Conservation (phyloP, 2,329 filamentous ascomycete genomes). For the Epichloe amarillans region DNA sequence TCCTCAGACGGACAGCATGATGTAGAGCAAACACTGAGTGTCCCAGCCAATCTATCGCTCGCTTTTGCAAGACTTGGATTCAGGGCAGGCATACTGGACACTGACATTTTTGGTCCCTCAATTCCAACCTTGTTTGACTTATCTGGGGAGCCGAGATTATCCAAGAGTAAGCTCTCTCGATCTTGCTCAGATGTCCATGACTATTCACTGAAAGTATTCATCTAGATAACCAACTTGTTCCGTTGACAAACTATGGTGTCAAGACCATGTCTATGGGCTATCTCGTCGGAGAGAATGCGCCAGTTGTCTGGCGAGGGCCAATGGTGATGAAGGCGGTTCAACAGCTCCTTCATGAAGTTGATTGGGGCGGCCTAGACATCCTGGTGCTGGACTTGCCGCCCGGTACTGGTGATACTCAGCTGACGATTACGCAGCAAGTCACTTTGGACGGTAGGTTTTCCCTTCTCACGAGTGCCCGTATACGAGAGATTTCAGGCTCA, state of each 20-base stretch:
- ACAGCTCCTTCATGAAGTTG: slow-evolving; percentile 87
- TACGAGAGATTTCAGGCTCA: neutral
- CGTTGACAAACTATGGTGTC: slow-evolving; percentile 85
- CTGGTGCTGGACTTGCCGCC: slow-evolving; percentile 85
- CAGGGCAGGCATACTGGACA: slow-evolving; percentile 78
- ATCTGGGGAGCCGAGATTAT: slow-evolving; percentile 63
- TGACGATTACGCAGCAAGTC: slow-evolving; percentile 93
- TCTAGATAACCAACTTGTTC: slow-evolving; percentile 65
- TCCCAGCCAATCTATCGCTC: slow-evolving; percentile 66
- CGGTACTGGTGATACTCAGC: slow-evolving; percentile 87
- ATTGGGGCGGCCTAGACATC: slow-evolving; percentile 82
- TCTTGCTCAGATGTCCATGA: neutral
- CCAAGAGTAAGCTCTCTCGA: slow-evolving; percentile 42
- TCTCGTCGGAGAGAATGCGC: slow-evolving; percentile 63
- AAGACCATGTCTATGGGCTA: slow-evolving; percentile 99
- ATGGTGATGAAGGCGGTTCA: slow-evolving; percentile 98
- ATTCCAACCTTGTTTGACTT: slow-evolving; percentile 83
- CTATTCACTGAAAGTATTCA: too few relatives aligned
- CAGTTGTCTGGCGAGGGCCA: slow-evolving; percentile 86
- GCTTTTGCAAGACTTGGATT: slow-evolving; percentile 73
- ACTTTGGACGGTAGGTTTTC: slow-evolving; percentile 57
- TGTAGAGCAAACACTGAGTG: too few relatives aligned
- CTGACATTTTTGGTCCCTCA: slow-evolving; percentile 92
- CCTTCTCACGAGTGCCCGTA: neutral
- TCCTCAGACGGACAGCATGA: too few relatives aligned